A percentile compares a stretch with the other conserved stretches of the same genome.
Evolutionary conservation across 2,329 filamentous ascomycete genomes (phyloP).

Genomic region (Aspergillus japonicus): DNA sequence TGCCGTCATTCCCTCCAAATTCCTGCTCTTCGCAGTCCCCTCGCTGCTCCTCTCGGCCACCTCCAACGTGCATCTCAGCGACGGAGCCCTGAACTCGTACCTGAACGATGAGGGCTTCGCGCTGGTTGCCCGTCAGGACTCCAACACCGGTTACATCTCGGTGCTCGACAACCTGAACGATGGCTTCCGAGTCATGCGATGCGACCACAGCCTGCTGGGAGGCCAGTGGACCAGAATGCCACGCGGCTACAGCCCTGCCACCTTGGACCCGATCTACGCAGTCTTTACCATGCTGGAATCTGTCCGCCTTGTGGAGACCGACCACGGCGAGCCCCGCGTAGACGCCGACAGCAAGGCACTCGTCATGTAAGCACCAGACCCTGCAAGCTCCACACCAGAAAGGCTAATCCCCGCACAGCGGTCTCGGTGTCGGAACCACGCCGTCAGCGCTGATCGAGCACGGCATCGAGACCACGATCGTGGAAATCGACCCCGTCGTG

Average conservation of each 20-base stretch:
- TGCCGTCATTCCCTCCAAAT: slow-evolving; percentile 65
- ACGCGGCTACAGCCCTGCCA: slow-evolving; percentile 51
- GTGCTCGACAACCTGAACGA: slow-evolving; percentile 73
- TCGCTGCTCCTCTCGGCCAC: slow-evolving; percentile 63
- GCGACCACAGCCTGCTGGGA: slow-evolving; percentile 89
- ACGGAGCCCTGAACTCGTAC: slow-evolving; percentile 64
- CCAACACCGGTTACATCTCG: slow-evolving; percentile 86
- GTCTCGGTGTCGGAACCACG: slow-evolving; percentile 88
- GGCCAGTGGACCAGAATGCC: slow-evolving; percentile 74
- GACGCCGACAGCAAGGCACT: slow-evolving; percentile 75
- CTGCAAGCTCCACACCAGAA: neutral
- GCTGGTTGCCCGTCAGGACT: slow-evolving; percentile 79
- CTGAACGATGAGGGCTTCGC: slow-evolving; percentile 67
- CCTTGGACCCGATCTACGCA: slow-evolving; percentile 86
- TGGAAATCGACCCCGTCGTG: slow-evolving; percentile 91
- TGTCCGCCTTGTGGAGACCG: slow-evolving; percentile 71
- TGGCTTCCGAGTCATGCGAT: slow-evolving; percentile 79
- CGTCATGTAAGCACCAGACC: slow-evolving; percentile 65
- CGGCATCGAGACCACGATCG: slow-evolving; percentile 86
- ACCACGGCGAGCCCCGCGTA: slow-evolving; percentile 36
- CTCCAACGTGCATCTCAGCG: slow-evolving; percentile 71
- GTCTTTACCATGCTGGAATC: slow-evolving; percentile 97
- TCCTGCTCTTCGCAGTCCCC: slow-evolving; percentile 66
- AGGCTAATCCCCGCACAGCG: slow-evolving; percentile 51
- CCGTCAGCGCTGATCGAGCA: slow-evolving; percentile 83